A percentile compares a stretch with the other conserved stretches of the same genome.
Evolutionary conservation across 2,329 filamentous ascomycete species (phyloP).

Genomic region (Bipolaris zeicola): DNA sequence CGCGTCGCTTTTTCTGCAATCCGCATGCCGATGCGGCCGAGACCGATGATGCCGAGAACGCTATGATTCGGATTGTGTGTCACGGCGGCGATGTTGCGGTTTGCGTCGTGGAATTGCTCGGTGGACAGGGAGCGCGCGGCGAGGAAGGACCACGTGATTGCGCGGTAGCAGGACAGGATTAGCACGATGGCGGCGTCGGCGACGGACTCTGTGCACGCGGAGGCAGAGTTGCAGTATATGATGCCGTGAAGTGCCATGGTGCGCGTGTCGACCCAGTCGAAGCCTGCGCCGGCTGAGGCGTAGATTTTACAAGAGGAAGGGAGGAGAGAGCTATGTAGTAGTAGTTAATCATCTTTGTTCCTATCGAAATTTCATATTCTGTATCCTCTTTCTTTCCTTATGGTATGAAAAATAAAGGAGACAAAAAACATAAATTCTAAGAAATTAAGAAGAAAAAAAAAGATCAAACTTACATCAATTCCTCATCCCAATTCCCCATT

Average conservation of each 20-base stretch:
- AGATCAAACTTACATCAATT: conserved; percentile 54
- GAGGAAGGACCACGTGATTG: conserved; percentile 67
- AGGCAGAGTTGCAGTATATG: conserved; percentile 74
- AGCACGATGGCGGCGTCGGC: conserved; percentile 73
- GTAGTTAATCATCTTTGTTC: too few species aligned
- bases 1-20: conserved; percentile 63
- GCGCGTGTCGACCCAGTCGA: conserved; percentile 67
- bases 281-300: conserved; percentile 66
- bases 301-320: conserved; percentile 62
- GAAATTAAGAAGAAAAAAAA: too few species aligned
- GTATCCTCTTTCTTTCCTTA: too few species aligned
- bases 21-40: conserved; percentile 61
- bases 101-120: conserved; percentile 61
- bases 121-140: conserved; percentile 58
- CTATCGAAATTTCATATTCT: too few species aligned
- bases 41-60: conserved; percentile 69
- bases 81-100: conserved; percentile 62
- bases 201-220: conserved; percentile 73
- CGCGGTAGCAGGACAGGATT: conserved; percentile 71
- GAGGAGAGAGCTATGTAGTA: too few species aligned
- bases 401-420: too few species aligned
- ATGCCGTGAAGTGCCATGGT: conserved; percentile 66
- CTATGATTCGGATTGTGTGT: conserved; percentile 69
- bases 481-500: conserved; percentile 67
- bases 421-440: too few species aligned